These are phyloP conservation scores for Hypoxylon cercidicola DNA, from an alignment of 495 filamentous ascomycete genomes.

Conservation along the genomic window DNA sequence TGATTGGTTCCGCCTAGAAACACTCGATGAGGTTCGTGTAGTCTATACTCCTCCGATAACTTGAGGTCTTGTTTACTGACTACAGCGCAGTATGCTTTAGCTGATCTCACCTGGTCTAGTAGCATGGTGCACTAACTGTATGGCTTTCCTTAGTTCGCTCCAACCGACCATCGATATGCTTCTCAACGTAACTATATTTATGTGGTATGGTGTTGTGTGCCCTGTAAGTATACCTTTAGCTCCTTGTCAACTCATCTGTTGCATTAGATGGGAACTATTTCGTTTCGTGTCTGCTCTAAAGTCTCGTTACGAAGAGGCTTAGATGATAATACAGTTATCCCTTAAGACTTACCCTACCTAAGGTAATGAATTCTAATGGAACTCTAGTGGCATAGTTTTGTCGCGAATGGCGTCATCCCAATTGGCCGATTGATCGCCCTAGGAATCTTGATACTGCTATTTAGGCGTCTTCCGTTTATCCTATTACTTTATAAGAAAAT, in stretches of 20 bases:
- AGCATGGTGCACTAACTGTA: slow-evolving; percentile 12
- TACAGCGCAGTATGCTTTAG: slow-evolving; percentile 17
- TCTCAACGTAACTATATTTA: slow-evolving; percentile 83
- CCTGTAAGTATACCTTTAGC: slow-evolving; percentile 52
- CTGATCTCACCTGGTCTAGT: background rate
- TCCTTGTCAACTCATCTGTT: background rate
- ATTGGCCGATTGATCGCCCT: slow-evolving; percentile 80
- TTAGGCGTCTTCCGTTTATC: slow-evolving; percentile 82
- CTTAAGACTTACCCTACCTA: background rate
- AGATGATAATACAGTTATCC: background rate
- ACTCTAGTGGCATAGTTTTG: slow-evolving; percentile 71
- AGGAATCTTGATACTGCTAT: slow-evolving; percentile 80
- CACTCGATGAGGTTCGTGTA: slow-evolving; percentile 72
- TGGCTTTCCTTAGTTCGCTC: slow-evolving; percentile 60
- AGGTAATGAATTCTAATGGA: slow-evolving; percentile 13
- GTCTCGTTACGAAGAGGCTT: background rate
- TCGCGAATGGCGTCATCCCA: slow-evolving; percentile 74
- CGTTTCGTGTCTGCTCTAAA: background rate
- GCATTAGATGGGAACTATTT: background rate
- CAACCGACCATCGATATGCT: slow-evolving; percentile 89
- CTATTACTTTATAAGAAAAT: slow-evolving; percentile 79
- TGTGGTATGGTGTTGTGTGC: slow-evolving; percentile 88
- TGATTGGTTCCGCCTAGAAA: slow-evolving; percentile 93
- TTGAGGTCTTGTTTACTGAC: slow-evolving; percentile 13
- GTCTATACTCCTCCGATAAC: background rate